These are phyloP conservation scores for Wakefieldia striispora DNA, from an alignment of 768 basidiomycete genomes.

Conservation along the genomic window DNA sequence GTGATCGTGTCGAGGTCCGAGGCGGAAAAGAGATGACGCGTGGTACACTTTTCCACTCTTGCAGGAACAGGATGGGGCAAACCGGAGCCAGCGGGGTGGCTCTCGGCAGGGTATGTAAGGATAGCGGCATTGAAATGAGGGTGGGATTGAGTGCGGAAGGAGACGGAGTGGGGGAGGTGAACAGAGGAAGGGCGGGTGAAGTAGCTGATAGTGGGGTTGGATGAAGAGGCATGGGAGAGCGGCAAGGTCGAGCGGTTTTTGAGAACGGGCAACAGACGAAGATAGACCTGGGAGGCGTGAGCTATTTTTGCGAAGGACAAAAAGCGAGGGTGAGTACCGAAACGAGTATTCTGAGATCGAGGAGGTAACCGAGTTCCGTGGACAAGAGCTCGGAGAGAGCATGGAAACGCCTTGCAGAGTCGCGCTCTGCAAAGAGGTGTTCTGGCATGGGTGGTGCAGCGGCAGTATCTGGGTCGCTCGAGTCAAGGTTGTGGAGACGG, in stretches of 20 bases:
- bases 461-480: slow-evolving; percentile 1
- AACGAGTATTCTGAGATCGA: slow-evolving; percentile 75
- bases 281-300: slow-evolving; percentile 52
- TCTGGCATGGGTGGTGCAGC: background rate
- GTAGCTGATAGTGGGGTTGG: slow-evolving; percentile 28
- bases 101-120: slow-evolving; percentile 19
- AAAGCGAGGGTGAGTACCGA: slow-evolving; percentile 46
- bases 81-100: slow-evolving; percentile 1
- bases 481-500: background rate
- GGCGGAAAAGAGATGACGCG: slow-evolving; percentile 55
- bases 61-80: slow-evolving; percentile 11
- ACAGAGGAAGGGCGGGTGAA: slow-evolving; percentile 38
- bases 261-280: slow-evolving; percentile 54
- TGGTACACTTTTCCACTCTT: slow-evolving; percentile 33
- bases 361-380: slow-evolving; percentile 81
- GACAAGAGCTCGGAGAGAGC: slow-evolving; percentile 81
- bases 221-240: slow-evolving; percentile 23
- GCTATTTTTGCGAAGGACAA: background rate
- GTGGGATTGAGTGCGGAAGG: slow-evolving; percentile 45
- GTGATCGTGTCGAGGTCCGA: slow-evolving; percentile 56
- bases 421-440: slow-evolving; percentile 17
- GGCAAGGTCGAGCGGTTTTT: slow-evolving; percentile 26
- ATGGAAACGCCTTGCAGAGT: slow-evolving; percentile 56
- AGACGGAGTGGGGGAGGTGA: slow-evolving; percentile 43
- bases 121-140: slow-evolving; percentile 31